phyloP scores from a whole-genome alignment of 805 yeast genomes.

The Nakazawaea holstii region DNA sequence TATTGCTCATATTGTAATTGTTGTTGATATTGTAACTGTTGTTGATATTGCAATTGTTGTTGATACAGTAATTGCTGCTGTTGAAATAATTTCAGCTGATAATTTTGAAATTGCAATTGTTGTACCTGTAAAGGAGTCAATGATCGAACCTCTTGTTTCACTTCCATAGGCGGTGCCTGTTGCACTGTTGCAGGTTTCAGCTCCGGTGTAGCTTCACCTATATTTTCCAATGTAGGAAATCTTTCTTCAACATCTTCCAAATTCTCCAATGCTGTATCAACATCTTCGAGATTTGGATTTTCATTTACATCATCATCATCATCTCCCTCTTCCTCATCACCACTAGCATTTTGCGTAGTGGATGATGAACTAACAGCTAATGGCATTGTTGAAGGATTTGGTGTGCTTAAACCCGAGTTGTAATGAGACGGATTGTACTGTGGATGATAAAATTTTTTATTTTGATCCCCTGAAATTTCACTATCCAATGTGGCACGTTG shows the following conservation, averaged over 20 bases:
- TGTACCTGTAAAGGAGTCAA: constrained; percentile 16
- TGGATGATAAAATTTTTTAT: constrained; percentile 7
- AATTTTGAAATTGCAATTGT: constrained; percentile 15
- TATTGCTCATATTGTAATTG: constrained; percentile 2
- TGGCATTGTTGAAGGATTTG: neutral
- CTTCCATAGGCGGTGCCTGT: neutral
- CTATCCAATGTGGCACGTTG: constrained; percentile 28
- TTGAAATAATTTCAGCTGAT: constrained; percentile 12
- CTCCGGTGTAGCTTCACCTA: neutral
- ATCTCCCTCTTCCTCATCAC: neutral
- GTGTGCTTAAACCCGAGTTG: neutral
- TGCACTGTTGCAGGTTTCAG: neutral
- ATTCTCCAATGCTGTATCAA: constrained; percentile 28
- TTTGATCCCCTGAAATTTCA: constrained; percentile 1
- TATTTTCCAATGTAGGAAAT: constrained; percentile 43
- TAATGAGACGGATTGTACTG: constrained; percentile 6
- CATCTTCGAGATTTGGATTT: neutral
- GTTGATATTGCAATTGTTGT: constrained; percentile 12
- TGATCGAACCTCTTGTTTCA: constrained; percentile 9
- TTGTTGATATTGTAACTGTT: constrained; percentile 8
- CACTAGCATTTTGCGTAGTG: neutral
- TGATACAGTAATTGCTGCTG: constrained; percentile 10
- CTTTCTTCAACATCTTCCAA: constrained; percentile 43
- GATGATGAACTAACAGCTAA: neutral
- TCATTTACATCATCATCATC: constrained; percentile 11